Conservation (phyloP, 2,329 filamentous ascomycete genomes). For the Monosporascus sp. region DNA sequence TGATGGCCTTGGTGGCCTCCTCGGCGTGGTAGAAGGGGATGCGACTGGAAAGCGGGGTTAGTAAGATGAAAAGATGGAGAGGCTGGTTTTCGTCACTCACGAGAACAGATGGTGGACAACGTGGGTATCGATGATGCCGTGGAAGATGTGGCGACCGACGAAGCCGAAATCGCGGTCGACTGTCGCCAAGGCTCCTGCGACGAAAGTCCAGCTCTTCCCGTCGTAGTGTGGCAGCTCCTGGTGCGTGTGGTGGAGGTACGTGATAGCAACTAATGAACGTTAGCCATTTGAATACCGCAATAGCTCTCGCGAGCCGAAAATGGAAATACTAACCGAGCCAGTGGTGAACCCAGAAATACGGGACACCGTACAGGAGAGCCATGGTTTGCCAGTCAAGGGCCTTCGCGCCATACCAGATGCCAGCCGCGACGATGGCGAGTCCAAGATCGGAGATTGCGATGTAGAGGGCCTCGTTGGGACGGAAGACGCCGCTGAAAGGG, state of each 20-base stretch:
- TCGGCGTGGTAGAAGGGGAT: constrained; percentile 52
- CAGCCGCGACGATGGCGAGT: constrained; percentile 43
- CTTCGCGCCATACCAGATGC: constrained; percentile 47
- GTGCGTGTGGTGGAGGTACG: constrained; percentile 70
- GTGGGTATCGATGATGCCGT: constrained; percentile 57
- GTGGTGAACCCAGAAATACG: constrained; percentile 67
- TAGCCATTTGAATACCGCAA: constrained; percentile 6
- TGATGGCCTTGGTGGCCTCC: constrained; percentile 42
- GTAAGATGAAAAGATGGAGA: neutral
- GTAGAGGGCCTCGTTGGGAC: constrained; percentile 48
- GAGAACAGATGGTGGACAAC: constrained; percentile 52
- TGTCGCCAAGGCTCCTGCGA: constrained; percentile 56
- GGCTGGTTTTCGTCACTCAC: constrained; percentile 16
- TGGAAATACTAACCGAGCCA: constrained; percentile 52
- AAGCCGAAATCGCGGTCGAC: constrained; percentile 62
- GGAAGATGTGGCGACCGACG: constrained; percentile 60
- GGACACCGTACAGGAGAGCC: constrained; percentile 54
- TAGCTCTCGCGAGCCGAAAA: neutral
- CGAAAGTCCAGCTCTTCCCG: constrained; percentile 54
- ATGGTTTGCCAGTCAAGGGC: constrained; percentile 52
- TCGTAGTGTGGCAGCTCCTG: constrained; percentile 52
- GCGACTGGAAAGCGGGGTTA: constrained; percentile 9
- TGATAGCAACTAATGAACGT: constrained; percentile 56
- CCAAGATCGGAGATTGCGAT: constrained; percentile 58
- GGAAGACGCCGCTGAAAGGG: constrained; percentile 56